Conservation (phyloP, 1,139 yeast species). For the Protomyces gravidus region DNA sequence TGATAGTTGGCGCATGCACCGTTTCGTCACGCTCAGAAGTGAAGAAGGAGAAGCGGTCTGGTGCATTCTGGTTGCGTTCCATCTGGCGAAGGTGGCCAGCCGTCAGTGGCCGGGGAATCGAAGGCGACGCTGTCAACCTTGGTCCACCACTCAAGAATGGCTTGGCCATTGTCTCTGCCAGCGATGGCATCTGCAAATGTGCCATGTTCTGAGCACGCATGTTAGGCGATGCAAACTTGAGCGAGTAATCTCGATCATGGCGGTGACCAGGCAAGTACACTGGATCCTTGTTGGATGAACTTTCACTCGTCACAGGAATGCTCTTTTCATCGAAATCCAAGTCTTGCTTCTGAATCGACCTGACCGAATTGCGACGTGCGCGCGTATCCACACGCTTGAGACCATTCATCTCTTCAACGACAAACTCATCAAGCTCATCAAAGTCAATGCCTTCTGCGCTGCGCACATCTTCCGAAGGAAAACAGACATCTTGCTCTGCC, state of each 20-base stretch:
- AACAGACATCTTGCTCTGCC: conserved; percentile 96
- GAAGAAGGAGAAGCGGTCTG: conserved; percentile 80
- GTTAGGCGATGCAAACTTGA: conserved; percentile 9
- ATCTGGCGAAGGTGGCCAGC: conserved; percentile 19
- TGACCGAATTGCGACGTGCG: not conserved
- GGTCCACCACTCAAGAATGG: conserved; percentile 3
- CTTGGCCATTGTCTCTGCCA: conserved; percentile 7
- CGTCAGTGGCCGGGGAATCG: conserved; percentile 20
- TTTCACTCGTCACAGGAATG: conserved; percentile 18
- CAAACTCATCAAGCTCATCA: conserved; percentile 42
- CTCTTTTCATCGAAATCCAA: not conserved
- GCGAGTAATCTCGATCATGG: conserved; percentile 5
- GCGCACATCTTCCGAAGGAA: conserved; percentile 65
- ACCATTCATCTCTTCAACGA: conserved; percentile 34
- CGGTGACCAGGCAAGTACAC: not conserved
- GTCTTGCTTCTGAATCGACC: not conserved
- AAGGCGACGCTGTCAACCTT: conserved; percentile 13
- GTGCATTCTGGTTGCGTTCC: conserved; percentile 38
- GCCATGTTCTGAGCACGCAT: conserved; percentile 29
- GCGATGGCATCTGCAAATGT: conserved; percentile 15
- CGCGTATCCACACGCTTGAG: conserved; percentile 24
- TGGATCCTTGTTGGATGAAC: conserved; percentile 17
- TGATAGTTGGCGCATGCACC: conserved; percentile 79
- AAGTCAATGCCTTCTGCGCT: conserved; percentile 42
- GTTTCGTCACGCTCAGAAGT: conserved; percentile 80